Conservation (phyloP, 2,329 filamentous ascomycete species). For the Pezicula radicicola region DNA sequence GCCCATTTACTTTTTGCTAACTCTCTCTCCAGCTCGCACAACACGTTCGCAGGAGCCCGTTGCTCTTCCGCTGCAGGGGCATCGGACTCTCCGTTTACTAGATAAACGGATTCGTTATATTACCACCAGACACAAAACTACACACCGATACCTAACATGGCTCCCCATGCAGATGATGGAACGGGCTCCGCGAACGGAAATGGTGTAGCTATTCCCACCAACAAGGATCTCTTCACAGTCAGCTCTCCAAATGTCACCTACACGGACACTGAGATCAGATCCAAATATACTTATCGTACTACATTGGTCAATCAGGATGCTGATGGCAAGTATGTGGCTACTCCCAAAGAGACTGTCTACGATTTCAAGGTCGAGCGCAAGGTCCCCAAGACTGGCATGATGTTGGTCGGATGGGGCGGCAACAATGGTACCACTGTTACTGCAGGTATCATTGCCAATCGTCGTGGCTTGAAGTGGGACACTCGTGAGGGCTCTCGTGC, state of each 20-base stretch:
- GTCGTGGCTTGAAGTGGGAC: constrained; percentile 81
- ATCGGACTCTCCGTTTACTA: constrained; percentile 62
- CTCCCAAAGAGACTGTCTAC: constrained; percentile 85
- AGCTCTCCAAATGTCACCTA: constrained; percentile 91
- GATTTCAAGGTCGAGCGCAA: constrained; percentile 97
- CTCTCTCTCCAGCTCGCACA: constrained; percentile 65
- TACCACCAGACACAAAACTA: constrained; percentile 24
- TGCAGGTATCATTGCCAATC: constrained; percentile 95
- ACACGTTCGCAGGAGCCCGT: constrained; percentile 95
- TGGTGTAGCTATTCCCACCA: constrained; percentile 49
- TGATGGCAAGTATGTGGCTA: constrained; percentile 76
- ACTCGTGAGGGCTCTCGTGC: constrained; percentile 83
- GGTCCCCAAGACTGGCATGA: constrained; percentile 90
- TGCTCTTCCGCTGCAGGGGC: constrained; percentile 86
- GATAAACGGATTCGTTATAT: constrained; percentile 41
- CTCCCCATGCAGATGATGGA: constrained; percentile 77
- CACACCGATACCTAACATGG: constrained; percentile 58
- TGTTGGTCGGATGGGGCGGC: constrained; percentile 96
- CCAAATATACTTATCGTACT: constrained; percentile 95
- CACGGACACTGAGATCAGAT: constrained; percentile 82
- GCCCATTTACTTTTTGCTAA: constrained; percentile 2
- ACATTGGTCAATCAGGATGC: constrained; percentile 70
- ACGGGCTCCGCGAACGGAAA: constrained; percentile 59
- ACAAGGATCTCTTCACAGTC: constrained; percentile 74
- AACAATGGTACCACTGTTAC: constrained; percentile 99